phyloP scores from a whole-genome alignment of 768 basidiomycete species.

The Leucogyrophana mollusca region DNA sequence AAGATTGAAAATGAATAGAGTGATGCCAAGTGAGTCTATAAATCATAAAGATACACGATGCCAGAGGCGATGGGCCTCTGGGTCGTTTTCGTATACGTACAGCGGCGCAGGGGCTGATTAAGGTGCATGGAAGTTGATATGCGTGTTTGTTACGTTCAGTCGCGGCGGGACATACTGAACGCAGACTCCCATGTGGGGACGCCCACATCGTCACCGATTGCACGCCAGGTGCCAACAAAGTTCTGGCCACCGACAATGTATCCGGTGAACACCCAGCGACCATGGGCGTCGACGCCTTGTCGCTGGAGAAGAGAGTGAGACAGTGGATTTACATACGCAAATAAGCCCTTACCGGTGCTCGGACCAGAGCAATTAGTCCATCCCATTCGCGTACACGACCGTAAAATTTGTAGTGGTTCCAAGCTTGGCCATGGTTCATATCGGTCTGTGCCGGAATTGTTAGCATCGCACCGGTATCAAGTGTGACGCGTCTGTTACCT shows the following conservation, averaged over 20 bases:
- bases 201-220: slow-evolving; percentile 35
- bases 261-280: slow-evolving; percentile 58
- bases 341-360: slow-evolving; percentile 30
- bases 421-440: slow-evolving; percentile 42
- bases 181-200: slow-evolving; percentile 61
- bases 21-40: not conserved
- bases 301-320: not conserved
- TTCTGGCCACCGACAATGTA: slow-evolving; percentile 65
- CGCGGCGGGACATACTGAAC: slow-evolving; percentile 57
- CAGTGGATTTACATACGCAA: slow-evolving; percentile 1
- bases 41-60: not conserved
- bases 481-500: slow-evolving; percentile 45
- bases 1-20: too few species aligned
- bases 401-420: slow-evolving; percentile 46
- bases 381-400: slow-evolving; percentile 61
- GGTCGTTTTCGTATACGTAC: too few species aligned
- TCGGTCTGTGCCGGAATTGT: slow-evolving; percentile 43
- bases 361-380: slow-evolving; percentile 53
- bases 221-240: slow-evolving; percentile 74
- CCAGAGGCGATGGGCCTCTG: too few species aligned
- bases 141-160: slow-evolving; percentile 12
- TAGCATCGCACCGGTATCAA: not conserved
- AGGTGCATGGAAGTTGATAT: too few species aligned
- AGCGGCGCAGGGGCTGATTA: too few species aligned
- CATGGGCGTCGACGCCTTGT: slow-evolving; percentile 8